These are phyloP conservation scores for Dovyalis caffra DNA, from an alignment of 345 rosid species.

Conservation along the genomic window DNA sequence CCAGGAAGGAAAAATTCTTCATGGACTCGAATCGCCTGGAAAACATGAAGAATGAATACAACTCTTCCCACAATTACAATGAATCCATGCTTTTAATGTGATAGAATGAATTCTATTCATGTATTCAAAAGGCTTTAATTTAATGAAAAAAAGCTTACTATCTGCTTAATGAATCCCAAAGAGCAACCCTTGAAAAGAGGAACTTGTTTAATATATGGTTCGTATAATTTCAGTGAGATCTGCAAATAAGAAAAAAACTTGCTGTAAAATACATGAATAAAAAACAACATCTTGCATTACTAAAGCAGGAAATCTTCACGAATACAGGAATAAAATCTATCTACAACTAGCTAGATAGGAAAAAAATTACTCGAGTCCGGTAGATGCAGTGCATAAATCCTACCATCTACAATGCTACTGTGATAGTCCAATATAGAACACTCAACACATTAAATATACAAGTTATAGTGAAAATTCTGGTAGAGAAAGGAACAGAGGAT, in stretches of 20 bases:
- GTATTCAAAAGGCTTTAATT: neutral
- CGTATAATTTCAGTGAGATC: constrained; percentile 77
- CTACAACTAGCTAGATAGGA: no score
- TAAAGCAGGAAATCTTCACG: neutral
- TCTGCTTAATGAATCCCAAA: constrained; percentile 68
- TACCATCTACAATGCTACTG: neutral
- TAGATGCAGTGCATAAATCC: neutral
- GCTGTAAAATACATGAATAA: no score
- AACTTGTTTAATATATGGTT: constrained; percentile 62
- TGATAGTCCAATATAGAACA: no score
- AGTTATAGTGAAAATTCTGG: no score
- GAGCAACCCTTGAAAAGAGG: constrained; percentile 75
- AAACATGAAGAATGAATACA: constrained; percentile 3
- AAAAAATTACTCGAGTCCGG: neutral
- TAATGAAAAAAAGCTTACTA: constrained; percentile 50
- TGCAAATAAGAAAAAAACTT: constrained; percentile 20
- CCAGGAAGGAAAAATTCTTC: constrained; percentile 84
- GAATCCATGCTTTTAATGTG: neutral
- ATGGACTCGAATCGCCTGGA: constrained; percentile 62
- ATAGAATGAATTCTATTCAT: neutral
- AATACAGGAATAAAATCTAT: neutral
- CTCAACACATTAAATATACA: no score
- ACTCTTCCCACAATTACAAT: neutral
- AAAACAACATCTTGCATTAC: neutral
- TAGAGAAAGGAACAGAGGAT: no score